A percentile compares a stretch with the other conserved stretches of the same genome.
Evolutionary conservation across 2,329 filamentous ascomycete species (phyloP).

Genomic region (Cladophialophora chaetospira): DNA sequence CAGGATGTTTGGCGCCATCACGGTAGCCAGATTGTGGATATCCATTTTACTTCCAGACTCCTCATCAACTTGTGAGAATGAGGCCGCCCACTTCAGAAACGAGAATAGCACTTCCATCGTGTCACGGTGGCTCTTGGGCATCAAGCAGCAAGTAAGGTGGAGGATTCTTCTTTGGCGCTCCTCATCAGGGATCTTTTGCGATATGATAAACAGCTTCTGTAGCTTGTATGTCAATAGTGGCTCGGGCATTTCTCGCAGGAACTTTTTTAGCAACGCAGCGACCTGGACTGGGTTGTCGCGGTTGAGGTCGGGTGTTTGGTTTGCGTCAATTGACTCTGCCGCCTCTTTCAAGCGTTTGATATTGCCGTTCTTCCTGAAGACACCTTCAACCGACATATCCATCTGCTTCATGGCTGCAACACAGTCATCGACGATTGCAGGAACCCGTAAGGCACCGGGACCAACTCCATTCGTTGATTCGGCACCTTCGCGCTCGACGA

Average conservation of each 20-base stretch:
- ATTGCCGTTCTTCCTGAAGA: constrained; percentile 98
- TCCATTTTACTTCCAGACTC: constrained; percentile 99
- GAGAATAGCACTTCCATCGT: constrained; percentile 92
- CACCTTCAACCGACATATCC: constrained; percentile 97
- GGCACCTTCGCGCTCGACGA: constrained; percentile 90
- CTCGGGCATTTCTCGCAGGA: constrained; percentile 90
- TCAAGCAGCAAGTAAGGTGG: constrained; percentile 85
- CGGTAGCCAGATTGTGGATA: constrained; percentile 92
- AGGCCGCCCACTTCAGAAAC: constrained; percentile 96
- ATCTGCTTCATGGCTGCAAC: constrained; percentile 96
- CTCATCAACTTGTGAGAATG: constrained; percentile 95
- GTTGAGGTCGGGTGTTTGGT: constrained; percentile 81
- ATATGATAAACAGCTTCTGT: constrained; percentile 84
- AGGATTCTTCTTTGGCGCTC: constrained; percentile 81
- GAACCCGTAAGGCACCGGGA: constrained; percentile 84
- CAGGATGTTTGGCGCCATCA: constrained; percentile 94
- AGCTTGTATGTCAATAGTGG: constrained; percentile 94
- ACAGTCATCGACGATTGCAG: constrained; percentile 91
- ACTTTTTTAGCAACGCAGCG: constrained; percentile 91
- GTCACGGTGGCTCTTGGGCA: constrained; percentile 90
- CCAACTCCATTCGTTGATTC: constrained; percentile 98
- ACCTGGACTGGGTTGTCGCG: constrained; percentile 91
- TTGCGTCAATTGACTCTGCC: constrained; percentile 81
- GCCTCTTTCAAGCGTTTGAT: constrained; percentile 90
- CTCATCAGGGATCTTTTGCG: constrained; percentile 81